A percentile compares a stretch with the other conserved stretches of the same genome.
phyloP scores from a whole-genome alignment of 257 asterid genomes.

The Forsythia suspensa region DNA sequence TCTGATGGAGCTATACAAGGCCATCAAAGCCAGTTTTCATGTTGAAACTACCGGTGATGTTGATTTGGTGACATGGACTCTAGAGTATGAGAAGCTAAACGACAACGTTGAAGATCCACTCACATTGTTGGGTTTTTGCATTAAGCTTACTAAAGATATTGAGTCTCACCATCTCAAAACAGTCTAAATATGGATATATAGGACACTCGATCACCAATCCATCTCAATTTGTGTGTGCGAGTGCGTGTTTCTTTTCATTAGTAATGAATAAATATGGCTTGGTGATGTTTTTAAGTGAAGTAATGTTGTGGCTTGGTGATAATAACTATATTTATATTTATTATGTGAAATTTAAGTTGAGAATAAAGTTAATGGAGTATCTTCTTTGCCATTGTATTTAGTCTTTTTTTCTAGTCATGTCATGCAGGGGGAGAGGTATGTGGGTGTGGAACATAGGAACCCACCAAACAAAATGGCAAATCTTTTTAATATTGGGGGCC shows the following conservation, averaged over 20 bases:
- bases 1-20: neutral
- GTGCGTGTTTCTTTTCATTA: neutral
- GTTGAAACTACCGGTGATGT: neutral
- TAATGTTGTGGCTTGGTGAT: neutral
- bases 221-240: neutral
- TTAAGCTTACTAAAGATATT: constrained; percentile 24
- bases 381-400: too few relatives aligned
- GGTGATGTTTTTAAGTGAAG: neutral
- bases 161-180: constrained; percentile 10
- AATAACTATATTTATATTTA: too few relatives aligned
- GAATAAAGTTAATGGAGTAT: too few relatives aligned
- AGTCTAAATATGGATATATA: neutral
- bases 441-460: neutral
- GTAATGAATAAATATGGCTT: neutral
- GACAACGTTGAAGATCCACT: constrained; percentile 27
- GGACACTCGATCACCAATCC: neutral
- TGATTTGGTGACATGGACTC: neutral
- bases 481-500: neutral
- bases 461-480: neutral
- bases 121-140: constrained; percentile 6
- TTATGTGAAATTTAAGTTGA: neutral
- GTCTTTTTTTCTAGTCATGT: neutral
- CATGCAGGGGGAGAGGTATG: neutral
- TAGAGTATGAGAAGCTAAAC: constrained; percentile 31
- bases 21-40: neutral